Percentiles rank a stretch among this genome's conserved stretches.
phyloP scores from a whole-genome alignment of 306 rosid species.

The Gillenia trifoliata region DNA sequence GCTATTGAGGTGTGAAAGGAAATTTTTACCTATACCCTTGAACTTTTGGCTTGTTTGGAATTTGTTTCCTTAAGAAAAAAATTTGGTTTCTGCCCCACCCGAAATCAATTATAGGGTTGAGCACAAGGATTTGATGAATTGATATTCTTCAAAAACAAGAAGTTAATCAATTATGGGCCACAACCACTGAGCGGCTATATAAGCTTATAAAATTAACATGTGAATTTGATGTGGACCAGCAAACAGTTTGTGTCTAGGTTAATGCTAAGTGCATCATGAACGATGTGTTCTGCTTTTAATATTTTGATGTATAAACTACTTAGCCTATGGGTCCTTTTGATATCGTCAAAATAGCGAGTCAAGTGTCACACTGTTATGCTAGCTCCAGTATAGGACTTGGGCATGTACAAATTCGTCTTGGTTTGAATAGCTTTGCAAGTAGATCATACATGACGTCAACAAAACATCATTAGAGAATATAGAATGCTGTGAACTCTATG shows the following conservation, averaged over 20 bases:
- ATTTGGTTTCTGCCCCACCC: neutral
- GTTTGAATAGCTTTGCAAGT: neutral
- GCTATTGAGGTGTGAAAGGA: neutral
- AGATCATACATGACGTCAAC: neutral
- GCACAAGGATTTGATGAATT: neutral
- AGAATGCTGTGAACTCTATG: neutral
- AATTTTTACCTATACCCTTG: neutral
- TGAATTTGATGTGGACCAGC: neutral
- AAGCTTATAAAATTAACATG: neutral
- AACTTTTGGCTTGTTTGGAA: neutral
- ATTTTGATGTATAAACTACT: neutral
- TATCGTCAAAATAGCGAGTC: neutral
- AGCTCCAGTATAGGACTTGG: neutral
- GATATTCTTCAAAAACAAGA: neutral
- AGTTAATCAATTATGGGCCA: neutral
- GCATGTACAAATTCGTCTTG: neutral
- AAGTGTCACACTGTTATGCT: neutral
- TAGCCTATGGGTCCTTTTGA: neutral
- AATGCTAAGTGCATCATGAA: neutral
- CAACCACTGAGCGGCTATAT: neutral
- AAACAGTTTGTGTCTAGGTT: neutral
- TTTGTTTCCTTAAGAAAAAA: neutral
- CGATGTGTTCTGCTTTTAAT: neutral
- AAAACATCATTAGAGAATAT: neutral
- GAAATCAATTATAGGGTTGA: neutral